Conservation (phyloP, 306 rosid genomes). For the Malus fusca region DNA sequence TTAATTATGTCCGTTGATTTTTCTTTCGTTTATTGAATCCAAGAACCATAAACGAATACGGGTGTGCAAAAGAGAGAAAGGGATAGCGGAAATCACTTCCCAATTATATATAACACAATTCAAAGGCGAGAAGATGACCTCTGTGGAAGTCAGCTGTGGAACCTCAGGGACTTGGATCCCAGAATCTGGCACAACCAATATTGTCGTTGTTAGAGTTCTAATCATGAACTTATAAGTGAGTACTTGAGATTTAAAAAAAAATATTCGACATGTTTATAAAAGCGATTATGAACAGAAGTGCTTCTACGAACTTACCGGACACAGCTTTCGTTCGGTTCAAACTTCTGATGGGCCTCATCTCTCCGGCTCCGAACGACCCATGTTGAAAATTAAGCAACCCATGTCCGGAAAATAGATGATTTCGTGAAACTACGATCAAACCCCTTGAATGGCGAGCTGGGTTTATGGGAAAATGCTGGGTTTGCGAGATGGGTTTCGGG, state of each 20-base stretch:
- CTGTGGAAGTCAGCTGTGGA: constrained; percentile 45
- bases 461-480: neutral
- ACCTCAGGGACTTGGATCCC: constrained; percentile 26
- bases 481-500: constrained; percentile 17
- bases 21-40: neutral
- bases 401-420: neutral
- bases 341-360: constrained; percentile 4
- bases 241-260: too few relatives aligned
- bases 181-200: constrained; percentile 32
- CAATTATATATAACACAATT: neutral
- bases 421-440: constrained; percentile 4
- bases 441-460: neutral
- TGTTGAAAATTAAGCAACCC: constrained; percentile 14
- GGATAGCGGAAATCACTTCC: too few relatives aligned
- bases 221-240: too few relatives aligned
- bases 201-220: too few relatives aligned
- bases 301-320: constrained; percentile 17
- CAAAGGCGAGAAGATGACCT: constrained; percentile 34
- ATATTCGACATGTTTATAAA: too few relatives aligned
- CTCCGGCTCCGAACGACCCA: neutral
- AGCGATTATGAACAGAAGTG: too few relatives aligned
- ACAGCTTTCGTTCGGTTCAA: constrained; percentile 23
- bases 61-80: neutral
- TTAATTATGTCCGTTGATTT: too few relatives aligned
- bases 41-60: neutral